Conservation (phyloP, 108 stramenopile species). For the Aurantiochytrium sp. region DNA sequence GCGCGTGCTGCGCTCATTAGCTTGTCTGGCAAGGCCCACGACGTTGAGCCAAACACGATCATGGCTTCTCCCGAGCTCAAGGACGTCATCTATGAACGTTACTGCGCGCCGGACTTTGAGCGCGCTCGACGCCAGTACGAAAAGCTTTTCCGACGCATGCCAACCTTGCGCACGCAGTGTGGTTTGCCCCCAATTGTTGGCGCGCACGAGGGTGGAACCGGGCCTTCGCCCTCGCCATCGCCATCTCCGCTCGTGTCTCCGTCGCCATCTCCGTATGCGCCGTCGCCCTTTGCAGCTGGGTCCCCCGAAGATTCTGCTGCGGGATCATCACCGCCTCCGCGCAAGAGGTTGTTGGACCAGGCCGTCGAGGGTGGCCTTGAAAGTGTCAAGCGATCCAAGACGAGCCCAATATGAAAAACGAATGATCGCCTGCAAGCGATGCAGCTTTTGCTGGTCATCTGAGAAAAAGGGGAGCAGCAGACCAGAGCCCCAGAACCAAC, state of each 20-base stretch:
- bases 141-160: neutral
- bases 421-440: too few relatives aligned
- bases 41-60: neutral
- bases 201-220: neutral
- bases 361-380: neutral
- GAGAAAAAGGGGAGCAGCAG: too few relatives aligned
- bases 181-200: neutral
- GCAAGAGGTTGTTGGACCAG: neutral
- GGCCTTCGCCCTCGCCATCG: neutral
- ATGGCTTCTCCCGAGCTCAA: slow-evolving; percentile 10
- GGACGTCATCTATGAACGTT: neutral
- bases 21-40: neutral
- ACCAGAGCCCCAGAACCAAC: too few relatives aligned
- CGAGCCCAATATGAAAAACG: neutral
- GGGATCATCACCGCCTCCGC: neutral
- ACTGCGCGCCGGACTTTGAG: neutral
- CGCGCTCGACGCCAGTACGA: slow-evolving; percentile 1
- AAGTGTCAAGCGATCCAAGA: neutral
- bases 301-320: neutral
- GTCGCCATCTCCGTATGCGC: slow-evolving; percentile 12
- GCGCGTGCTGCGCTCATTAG: neutral
- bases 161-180: neutral
- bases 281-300: neutral
- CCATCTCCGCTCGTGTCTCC: neutral
- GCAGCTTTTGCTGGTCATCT: too few relatives aligned